Conservation (phyloP, 2,329 filamentous ascomycete genomes). For the Xylariales sp. region DNA sequence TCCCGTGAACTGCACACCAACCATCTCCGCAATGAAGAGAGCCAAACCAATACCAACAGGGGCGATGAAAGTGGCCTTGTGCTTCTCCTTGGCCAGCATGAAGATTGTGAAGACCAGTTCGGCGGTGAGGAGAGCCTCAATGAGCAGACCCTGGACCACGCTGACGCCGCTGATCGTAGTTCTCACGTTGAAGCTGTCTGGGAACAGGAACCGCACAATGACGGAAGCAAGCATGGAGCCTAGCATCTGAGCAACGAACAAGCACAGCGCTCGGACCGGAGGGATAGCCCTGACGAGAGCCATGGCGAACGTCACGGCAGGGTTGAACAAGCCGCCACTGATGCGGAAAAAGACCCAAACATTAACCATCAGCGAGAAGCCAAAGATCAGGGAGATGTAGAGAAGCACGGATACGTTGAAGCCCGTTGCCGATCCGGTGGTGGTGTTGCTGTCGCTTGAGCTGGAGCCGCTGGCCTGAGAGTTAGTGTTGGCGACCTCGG, state of each 20-base stretch:
- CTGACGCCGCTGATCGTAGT: slow-evolving; percentile 40
- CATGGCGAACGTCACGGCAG: slow-evolving; percentile 16
- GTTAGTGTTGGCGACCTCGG: slow-evolving; percentile 33
- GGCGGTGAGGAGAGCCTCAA: slow-evolving; percentile 51
- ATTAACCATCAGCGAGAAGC: slow-evolving; percentile 29
- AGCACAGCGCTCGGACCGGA: slow-evolving; percentile 6
- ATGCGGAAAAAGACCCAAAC: slow-evolving; percentile 35
- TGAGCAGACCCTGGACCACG: slow-evolving; percentile 46
- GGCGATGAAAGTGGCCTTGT: slow-evolving; percentile 58
- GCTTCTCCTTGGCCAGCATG: slow-evolving; percentile 60
- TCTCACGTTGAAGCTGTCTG: slow-evolving; percentile 39
- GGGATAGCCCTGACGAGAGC: slow-evolving; percentile 10
- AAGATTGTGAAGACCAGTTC: slow-evolving; percentile 50
- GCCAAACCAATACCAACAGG: slow-evolving; percentile 60
- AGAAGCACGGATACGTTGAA: slow-evolving; percentile 17
- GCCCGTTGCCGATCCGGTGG: slow-evolving; percentile 12
- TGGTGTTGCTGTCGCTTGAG: slow-evolving; percentile 9
- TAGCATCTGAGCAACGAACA: slow-evolving; percentile 13
- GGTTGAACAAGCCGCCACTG: slow-evolving; percentile 20
- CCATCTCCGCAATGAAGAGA: slow-evolving; percentile 48
- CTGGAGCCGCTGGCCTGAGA: slow-evolving; percentile 8
- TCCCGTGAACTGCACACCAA: slow-evolving; percentile 43
- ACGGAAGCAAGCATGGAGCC: slow-evolving; percentile 23
- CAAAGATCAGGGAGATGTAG: slow-evolving; percentile 28
- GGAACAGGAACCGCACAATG: slow-evolving; percentile 35